Conservation (phyloP, 257 asterid genomes). For the Scutellaria baicalensis region DNA sequence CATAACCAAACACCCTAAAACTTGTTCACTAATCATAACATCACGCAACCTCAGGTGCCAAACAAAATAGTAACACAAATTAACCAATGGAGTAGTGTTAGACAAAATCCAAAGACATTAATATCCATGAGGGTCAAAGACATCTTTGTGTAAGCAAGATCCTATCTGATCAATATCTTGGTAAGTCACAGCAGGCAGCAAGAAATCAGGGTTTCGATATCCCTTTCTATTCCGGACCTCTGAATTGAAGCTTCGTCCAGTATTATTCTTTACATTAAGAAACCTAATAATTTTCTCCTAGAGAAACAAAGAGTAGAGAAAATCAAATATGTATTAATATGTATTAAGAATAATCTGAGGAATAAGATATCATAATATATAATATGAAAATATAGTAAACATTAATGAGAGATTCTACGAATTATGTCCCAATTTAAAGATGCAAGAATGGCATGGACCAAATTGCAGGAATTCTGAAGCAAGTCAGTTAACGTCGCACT, state of each 20-base stretch:
- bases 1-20: not conserved
- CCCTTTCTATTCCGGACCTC: slow-evolving; percentile 95
- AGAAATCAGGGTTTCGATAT: slow-evolving; percentile 90
- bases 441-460: not conserved
- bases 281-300: slow-evolving; percentile 71
- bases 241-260: slow-evolving; percentile 82
- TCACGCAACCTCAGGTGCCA: not conserved
- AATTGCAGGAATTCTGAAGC: not conserved
- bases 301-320: slow-evolving; percentile 13
- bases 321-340: not conserved
- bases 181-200: slow-evolving; percentile 96
- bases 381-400: not conserved
- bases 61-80: slow-evolving; percentile 1
- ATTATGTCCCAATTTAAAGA: not conserved
- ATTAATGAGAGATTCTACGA: not conserved
- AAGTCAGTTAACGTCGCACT: not conserved
- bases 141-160: slow-evolving; percentile 88
- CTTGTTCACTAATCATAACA: not conserved
- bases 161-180: slow-evolving; percentile 94
- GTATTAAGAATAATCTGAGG: not conserved
- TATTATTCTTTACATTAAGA: slow-evolving; percentile 54
- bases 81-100: too few relatives aligned
- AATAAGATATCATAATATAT: not conserved
- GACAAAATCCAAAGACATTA: slow-evolving; percentile 5
- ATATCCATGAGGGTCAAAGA: slow-evolving; percentile 97